Evolutionary conservation across 2,329 filamentous ascomycete genomes (phyloP), one percentile per base, ranked within the genome.

Genomic region (Aspergillus transmontanensis): DNA sequence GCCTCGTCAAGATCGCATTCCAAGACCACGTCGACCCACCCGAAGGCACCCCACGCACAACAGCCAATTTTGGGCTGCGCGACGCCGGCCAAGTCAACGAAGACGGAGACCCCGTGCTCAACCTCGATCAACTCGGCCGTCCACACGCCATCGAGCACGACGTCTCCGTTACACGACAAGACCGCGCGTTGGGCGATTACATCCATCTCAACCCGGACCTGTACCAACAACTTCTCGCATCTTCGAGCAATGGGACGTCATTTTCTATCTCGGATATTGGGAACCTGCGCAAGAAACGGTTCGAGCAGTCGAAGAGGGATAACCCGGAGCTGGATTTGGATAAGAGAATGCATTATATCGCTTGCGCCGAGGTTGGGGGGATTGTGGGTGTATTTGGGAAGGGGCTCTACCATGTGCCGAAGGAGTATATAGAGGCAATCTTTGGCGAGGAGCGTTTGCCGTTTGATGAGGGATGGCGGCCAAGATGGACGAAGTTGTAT

Each of bases 381-480:
- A 41, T 68, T 19, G 45, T 61, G 21, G 58, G 60, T 21, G 48
- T 68, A 1, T 68, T 68, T 48, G 64, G 66, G 3, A 51, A 58
- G 54, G 64, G 64, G 2, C 26, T 34, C 3, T 59, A 58, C 9
- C 58, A 61, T 7, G 59, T 68, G 4, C 66, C 66, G 6, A 46
- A 54, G 48, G 57, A 58, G n/a, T 67, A 67, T 57, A 43, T 66
- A 3, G 39, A 64, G 36, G 63, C 61, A 11, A 16, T 68, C 4
- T 66, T 68, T 59, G 61, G 63, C 0, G 65, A 68, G 26, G 66
- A 68, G 57, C 43, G 66, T 5, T n/a, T 68, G 53, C 66, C 66
- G n/a, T 64, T 56, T 39, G 30, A 62, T 6, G 63, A 68, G 36
- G 66, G 66, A 11, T 68, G 66, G 66, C 60, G 12, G 32, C 66